Conservation (phyloP, 805 yeast genomes). For the Candida saitoana region DNA sequence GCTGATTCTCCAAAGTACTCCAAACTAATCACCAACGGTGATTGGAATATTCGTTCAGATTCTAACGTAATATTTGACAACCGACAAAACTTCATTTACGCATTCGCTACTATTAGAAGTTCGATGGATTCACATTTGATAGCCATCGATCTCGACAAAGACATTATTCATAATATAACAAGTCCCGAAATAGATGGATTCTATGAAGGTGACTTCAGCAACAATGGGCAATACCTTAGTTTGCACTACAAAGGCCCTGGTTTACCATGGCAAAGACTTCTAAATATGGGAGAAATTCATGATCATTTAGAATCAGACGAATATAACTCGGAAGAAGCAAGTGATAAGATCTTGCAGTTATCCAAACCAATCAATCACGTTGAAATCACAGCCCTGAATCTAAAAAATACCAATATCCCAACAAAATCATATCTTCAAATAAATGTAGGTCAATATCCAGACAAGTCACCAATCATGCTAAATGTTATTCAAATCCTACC, state of each 20-base stretch:
- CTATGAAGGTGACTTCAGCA: constrained; percentile 64
- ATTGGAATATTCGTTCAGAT: constrained; percentile 73
- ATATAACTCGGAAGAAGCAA: constrained; percentile 3
- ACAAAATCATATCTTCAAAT: constrained; percentile 37
- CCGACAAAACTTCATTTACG: constrained; percentile 46
- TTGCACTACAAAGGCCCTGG: constrained; percentile 71
- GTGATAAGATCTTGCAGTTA: constrained; percentile 12
- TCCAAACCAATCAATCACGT: constrained; percentile 15
- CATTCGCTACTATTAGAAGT: constrained; percentile 66
- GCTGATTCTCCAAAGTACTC: constrained; percentile 40
- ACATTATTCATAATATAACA: constrained; percentile 41
- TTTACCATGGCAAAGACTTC: constrained; percentile 72
- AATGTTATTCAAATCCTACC: constrained; percentile 65
- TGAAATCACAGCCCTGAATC: constrained; percentile 11
- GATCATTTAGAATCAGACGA: constrained; percentile 11
- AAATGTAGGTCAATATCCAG: constrained; percentile 27
- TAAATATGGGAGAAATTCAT: constrained; percentile 34
- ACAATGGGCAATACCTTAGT: constrained; percentile 65
- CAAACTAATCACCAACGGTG: constrained; percentile 55
- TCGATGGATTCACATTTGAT: constrained; percentile 81
- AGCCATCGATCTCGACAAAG: constrained; percentile 47
- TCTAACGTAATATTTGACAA: constrained; percentile 58
- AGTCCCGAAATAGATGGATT: constrained; percentile 54
- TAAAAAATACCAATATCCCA: constrained; percentile 47
- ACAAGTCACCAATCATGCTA: constrained; percentile 26